Conservation (phyloP, 495 filamentous ascomycete genomes). For the Bombardia bombarda region DNA sequence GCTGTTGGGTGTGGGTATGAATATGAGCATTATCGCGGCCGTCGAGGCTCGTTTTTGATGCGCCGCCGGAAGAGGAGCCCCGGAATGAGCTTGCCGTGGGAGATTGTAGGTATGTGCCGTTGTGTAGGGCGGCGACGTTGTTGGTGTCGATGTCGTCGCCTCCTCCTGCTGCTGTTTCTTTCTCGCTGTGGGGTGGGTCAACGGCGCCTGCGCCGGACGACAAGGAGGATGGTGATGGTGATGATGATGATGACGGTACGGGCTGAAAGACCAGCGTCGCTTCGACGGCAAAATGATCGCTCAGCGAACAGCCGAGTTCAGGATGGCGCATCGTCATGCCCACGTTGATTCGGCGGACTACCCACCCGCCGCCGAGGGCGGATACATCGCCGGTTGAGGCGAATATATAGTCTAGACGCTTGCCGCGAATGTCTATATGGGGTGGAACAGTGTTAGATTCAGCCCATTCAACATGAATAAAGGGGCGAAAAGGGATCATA, state of each 20-base stretch:
- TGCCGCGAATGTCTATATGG: constrained; percentile 57
- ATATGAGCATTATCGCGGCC: constrained; percentile 17
- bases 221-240: constrained; percentile 1
- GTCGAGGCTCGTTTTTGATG: not conserved
- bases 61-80: constrained; percentile 12
- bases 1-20: constrained; percentile 10
- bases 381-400: constrained; percentile 23
- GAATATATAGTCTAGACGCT: constrained; percentile 95
- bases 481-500: not conserved
- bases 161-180: not conserved
- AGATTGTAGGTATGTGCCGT: constrained; percentile 30
- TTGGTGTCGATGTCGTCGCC: constrained; percentile 7
- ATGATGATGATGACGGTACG: not conserved
- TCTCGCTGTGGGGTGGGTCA: not conserved
- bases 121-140: constrained; percentile 72
- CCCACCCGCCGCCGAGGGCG: constrained; percentile 44
- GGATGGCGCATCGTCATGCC: constrained; percentile 83
- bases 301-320: constrained; percentile 70
- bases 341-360: constrained; percentile 58
- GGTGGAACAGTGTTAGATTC: constrained; percentile 1
- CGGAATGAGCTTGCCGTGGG: constrained; percentile 17
- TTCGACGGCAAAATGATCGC: constrained; percentile 88
- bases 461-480: not conserved
- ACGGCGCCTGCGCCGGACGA: not conserved
- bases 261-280: constrained; percentile 48